A percentile compares a stretch with the other conserved stretches of the same genome.
Conservation (phyloP, 2,329 filamentous ascomycete genomes). For the Ophiostoma triangulosporum region DNA sequence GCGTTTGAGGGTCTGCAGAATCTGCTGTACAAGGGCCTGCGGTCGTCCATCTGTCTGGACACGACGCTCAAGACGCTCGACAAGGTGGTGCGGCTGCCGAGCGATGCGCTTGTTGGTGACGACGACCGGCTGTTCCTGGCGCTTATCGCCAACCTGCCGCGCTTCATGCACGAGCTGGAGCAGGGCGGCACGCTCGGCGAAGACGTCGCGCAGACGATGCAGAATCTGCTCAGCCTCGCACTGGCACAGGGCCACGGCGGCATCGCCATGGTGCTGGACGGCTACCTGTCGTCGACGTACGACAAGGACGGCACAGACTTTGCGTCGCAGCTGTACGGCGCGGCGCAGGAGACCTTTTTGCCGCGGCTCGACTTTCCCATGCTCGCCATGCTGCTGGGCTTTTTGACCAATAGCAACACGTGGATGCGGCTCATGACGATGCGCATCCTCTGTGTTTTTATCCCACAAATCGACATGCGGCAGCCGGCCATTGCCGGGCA, state of each 20-base stretch:
- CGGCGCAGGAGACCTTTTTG: constrained; percentile 64
- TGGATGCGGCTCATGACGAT: constrained; percentile 93
- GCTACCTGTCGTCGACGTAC: constrained; percentile 55
- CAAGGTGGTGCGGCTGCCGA: constrained; percentile 63
- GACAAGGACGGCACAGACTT: constrained; percentile 57
- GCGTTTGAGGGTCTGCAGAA: constrained; percentile 75
- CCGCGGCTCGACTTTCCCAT: constrained; percentile 72
- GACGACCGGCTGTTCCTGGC: constrained; percentile 73
- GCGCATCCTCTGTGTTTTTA: constrained; percentile 71
- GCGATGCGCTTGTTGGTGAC: constrained; percentile 67
- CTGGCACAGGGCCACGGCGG: constrained; percentile 55
- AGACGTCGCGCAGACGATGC: constrained; percentile 48
- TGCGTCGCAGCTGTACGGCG: constrained; percentile 56
- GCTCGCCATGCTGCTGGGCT: constrained; percentile 78
- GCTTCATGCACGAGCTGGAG: constrained; percentile 72
- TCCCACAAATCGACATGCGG: constrained; percentile 86
- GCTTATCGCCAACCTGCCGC: constrained; percentile 80
- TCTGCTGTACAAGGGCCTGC: constrained; percentile 79
- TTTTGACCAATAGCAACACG: constrained; percentile 74
- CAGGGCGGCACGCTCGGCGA: constrained; percentile 33
- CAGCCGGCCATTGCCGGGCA: constrained; percentile 81
- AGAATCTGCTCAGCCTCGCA: constrained; percentile 56
- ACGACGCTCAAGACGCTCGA: constrained; percentile 66
- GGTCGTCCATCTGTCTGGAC: constrained; percentile 72
- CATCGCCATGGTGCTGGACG: constrained; percentile 55